These are phyloP conservation scores for Ceratocystis papillata DNA, from an alignment of 2,329 filamentous ascomycete genomes.

Conservation along the genomic window DNA sequence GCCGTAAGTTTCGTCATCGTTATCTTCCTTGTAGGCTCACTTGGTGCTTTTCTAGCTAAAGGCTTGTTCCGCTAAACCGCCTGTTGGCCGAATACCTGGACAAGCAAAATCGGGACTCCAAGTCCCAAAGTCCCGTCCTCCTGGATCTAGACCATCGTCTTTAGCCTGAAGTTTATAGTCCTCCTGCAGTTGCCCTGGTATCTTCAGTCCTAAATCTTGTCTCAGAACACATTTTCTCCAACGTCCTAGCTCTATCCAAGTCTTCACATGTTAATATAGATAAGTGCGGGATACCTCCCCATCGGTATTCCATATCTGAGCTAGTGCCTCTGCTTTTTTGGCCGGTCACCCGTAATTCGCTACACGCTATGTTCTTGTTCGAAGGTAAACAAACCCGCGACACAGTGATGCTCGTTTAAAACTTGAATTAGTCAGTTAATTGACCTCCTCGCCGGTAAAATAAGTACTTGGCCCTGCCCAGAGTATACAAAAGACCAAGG, in stretches of 20 bases:
- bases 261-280: constrained; percentile 3
- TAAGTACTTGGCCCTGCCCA: not conserved
- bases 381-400: too few relatives aligned
- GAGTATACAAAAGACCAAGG: not conserved
- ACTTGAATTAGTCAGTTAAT: not conserved
- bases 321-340: not conserved
- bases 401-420: not conserved
- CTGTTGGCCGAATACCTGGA: too few relatives aligned
- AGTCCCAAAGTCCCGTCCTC: not conserved
- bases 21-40: not conserved
- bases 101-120: too few relatives aligned
- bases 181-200: too few relatives aligned
- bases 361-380: not conserved
- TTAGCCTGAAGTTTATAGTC: not conserved
- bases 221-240: not conserved
- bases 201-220: too few relatives aligned
- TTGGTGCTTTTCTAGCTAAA: not conserved
- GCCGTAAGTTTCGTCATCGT: not conserved
- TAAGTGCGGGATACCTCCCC: not conserved
- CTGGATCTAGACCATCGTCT: not conserved
- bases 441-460: not conserved
- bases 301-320: not conserved
- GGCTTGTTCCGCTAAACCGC: not conserved
- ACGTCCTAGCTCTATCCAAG: not conserved
- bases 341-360: not conserved